Base-by-base conservation (phyloP, 177 flowering plant genomes). In the Tripterygium wilfordii region DNA sequence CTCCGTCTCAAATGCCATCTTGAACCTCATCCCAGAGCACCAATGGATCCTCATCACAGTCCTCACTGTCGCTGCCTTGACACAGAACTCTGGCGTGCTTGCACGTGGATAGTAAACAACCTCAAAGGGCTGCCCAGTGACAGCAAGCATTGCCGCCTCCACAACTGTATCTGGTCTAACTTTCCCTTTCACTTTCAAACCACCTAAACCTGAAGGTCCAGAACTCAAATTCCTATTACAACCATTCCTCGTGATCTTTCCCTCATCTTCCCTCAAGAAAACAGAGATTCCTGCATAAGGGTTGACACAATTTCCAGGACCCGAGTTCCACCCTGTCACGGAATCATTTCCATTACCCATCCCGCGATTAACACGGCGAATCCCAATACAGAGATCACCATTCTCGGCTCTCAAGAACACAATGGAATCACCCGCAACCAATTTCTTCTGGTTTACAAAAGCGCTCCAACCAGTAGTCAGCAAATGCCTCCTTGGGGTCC, bases 401-500 rank as follows among this genome's bases (percentile, higher is more conserved):
- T 75, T 73, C 46, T 80, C 86, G 0, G 91, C 68, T 42, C 95
- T 72, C 51, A 89, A 46, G 53, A 92, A 92, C 58, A 92, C 99
- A 35, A 92, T 83, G 0, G 97, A 89, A 53, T 92, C 99, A 8
- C 99, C 99, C 0, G 99, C 99, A 36, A 92, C 79, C 3, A 92
- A 84, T 72, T 86, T 92, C 87, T 92, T 92, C 62, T 82, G 91
- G 61, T 89, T 89, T 54, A 92, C 99, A 53, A 92, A 92, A 35
- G 77, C 66, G 55, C 99, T 89, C 99, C 99, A 92, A 2, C 99
- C 99, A 5, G 99, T 92, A 0, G 99, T 92, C 67, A 92, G 56
- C 59, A 92, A 69, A 67, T 92, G 99, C 53, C 99, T 67, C 25
- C 99, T 72, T 0, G 99, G 99, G 0, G 99, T 92, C 24, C 99